Percentiles rank a stretch among this genome's conserved stretches.
These are phyloP conservation scores for Scalesia atractyloides DNA, from an alignment of 129 eudicot genomes.

Conservation along the genomic window DNA sequence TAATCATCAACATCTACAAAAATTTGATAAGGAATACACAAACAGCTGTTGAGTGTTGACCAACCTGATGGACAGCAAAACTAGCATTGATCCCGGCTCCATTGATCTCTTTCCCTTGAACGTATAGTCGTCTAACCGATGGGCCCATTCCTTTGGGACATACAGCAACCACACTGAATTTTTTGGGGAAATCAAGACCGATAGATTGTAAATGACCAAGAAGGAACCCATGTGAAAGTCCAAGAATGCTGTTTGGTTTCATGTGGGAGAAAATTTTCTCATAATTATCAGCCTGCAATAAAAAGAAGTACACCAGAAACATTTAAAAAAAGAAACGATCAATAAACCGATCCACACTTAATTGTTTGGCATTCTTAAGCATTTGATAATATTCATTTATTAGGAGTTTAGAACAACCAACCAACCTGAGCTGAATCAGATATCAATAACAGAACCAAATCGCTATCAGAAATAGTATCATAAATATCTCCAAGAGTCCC, in stretches of 20 bases:
- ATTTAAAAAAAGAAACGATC: background rate
- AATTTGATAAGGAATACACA: background rate
- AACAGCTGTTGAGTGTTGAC: background rate
- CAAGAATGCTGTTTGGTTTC: constrained; percentile 97
- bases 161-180: constrained; percentile 90
- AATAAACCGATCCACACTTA: background rate
- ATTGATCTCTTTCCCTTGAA: constrained; percentile 87
- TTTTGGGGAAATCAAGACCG: constrained; percentile 86
- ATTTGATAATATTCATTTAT: background rate
- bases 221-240: constrained; percentile 97
- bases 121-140: constrained; percentile 87
- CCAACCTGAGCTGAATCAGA: constrained; percentile 98
- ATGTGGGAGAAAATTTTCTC: constrained; percentile 89
- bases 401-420: background rate
- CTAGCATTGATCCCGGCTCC: constrained; percentile 95
- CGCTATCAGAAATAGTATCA: constrained; percentile 81
- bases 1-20: background rate
- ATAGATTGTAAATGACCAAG: constrained; percentile 90
- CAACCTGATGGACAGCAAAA: constrained; percentile 85
- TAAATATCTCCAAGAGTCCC: constrained; percentile 95
- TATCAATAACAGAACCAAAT: constrained; percentile 82
- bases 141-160: constrained; percentile 99
- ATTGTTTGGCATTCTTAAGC: background rate
- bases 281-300: constrained; percentile 72
- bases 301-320: background rate